A percentile compares a stretch with the other conserved stretches of the same genome.
These are phyloP conservation scores for Zea luxurians DNA, from an alignment of 176 grass and related monocot species.

Conservation along the genomic window DNA sequence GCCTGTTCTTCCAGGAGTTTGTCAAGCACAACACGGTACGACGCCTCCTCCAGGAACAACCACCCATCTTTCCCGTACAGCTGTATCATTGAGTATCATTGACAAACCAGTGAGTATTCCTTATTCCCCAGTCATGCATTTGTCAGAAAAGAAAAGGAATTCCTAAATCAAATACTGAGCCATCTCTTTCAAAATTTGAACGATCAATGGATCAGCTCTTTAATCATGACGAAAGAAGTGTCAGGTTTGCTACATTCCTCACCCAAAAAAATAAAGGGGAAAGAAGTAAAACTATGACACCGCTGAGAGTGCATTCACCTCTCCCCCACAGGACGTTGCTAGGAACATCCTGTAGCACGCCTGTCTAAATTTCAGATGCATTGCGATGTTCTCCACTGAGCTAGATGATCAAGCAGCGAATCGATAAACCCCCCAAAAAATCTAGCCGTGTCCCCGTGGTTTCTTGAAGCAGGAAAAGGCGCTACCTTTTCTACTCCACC, in stretches of 20 bases:
- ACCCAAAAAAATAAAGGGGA: neutral
- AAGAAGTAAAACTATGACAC: neutral
- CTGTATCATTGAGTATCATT: slow-evolving; percentile 9
- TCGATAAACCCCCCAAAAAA: neutral
- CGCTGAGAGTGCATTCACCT: neutral
- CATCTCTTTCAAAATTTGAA: neutral
- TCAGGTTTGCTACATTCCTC: neutral
- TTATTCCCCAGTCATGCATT: neutral
- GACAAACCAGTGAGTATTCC: neutral
- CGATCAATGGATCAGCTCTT: neutral
- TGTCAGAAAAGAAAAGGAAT: neutral
- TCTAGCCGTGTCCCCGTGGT: neutral
- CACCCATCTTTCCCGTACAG: slow-evolving; percentile 29
- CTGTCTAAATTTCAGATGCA: neutral
- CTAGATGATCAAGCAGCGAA: neutral
- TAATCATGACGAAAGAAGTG: neutral
- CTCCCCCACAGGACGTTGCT: neutral
- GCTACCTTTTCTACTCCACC: neutral
- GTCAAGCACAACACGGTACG: slow-evolving; percentile 13
- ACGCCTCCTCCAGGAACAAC: slow-evolving; percentile 22
- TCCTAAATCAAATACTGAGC: neutral
- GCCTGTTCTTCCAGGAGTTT: slow-evolving; percentile 25
- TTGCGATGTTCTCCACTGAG: neutral
- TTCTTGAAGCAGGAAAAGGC: neutral
- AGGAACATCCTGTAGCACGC: neutral